Percentiles rank a stretch among this genome's conserved stretches.
Conservation (phyloP, 73 alveolate species). For the Paramecium sonneborni region DNA sequence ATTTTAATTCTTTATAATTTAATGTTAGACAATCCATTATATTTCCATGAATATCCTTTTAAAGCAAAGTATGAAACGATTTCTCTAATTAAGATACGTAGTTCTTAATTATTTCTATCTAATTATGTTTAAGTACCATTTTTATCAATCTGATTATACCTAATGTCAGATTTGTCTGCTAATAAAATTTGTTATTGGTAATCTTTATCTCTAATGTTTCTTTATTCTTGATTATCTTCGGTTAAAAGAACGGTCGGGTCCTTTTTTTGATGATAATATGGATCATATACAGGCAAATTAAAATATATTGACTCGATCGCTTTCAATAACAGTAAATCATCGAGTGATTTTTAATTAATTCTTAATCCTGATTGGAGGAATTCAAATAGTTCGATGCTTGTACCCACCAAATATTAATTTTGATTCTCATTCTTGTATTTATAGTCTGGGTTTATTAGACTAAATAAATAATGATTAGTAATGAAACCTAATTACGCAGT, state of each 20-base stretch:
- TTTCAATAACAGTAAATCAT: not conserved
- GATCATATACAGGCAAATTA: not conserved
- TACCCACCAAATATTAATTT: not conserved
- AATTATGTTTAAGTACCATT: not conserved
- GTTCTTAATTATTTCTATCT: not conserved
- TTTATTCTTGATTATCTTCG: not conserved
- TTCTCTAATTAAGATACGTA: not conserved
- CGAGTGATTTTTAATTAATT: not conserved
- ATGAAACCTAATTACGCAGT: not conserved
- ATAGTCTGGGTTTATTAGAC: slow-evolving; percentile 9
- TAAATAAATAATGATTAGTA: not conserved
- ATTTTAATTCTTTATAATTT: not conserved
- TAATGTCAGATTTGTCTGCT: not conserved
- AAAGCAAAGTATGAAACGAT: not conserved
- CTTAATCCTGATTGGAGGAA: not conserved
- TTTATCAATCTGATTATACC: not conserved
- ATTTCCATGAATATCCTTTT: not conserved
- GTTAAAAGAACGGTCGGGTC: not conserved
- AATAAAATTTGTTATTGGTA: not conserved
- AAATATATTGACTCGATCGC: not conserved
- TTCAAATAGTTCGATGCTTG: not conserved
- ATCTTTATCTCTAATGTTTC: not conserved
- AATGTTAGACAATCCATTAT: not conserved
- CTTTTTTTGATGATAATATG: not conserved
- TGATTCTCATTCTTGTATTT: not conserved